Evolutionary conservation across 495 filamentous ascomycete genomes (phyloP), one percentile per base, ranked within the genome.

Genomic region (Eremomyces bilateralis): DNA sequence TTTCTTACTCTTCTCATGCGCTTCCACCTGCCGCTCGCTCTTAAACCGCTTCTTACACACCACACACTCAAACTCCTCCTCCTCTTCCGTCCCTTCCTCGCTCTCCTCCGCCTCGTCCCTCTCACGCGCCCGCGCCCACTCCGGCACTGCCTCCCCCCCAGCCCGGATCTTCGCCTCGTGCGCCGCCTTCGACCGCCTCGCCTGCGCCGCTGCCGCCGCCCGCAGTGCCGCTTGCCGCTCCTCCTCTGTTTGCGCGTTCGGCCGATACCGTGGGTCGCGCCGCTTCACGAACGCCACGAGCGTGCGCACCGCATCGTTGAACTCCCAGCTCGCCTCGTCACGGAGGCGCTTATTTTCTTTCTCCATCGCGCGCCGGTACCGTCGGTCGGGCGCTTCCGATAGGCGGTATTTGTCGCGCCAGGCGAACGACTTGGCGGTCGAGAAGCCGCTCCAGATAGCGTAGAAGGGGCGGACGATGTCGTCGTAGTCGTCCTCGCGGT

Each of bases 1-100:
- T 50, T 94, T 95, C 49, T 91, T 95, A 58, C 83, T 93, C 53
- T 74, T 78, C 56, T 95, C 85, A 47, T 99, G 88, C n/a, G 77
- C 71, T 48, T 84, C 71, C 40, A 72, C 85, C 44, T 94, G 88
- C 43, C 77, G 79, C 48, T 92, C 74, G 37, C 82, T 93, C 50
- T 90, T 91, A 62, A 95, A 99, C 2, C 45, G 74, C 56, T 99
- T 99, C 46, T 69, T 65, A 50, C 88, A 99, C 15, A 78, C 77
- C 34, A 95, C 73, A 50, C 88, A 99, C 49, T 94, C 88, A 36
- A 80, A 78, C 21, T 64, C 56, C 39, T 73, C 60, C 34, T 64
- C 51, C 37, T 64, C 62, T 15, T 50, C 51, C 41, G 65, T 59
- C 19, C 24, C 33, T 44, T 63, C 59, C 52, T 68, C 71, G 31